Conservation (phyloP, 176 grass and related monocot species). For the Aegilops umbellulata region DNA sequence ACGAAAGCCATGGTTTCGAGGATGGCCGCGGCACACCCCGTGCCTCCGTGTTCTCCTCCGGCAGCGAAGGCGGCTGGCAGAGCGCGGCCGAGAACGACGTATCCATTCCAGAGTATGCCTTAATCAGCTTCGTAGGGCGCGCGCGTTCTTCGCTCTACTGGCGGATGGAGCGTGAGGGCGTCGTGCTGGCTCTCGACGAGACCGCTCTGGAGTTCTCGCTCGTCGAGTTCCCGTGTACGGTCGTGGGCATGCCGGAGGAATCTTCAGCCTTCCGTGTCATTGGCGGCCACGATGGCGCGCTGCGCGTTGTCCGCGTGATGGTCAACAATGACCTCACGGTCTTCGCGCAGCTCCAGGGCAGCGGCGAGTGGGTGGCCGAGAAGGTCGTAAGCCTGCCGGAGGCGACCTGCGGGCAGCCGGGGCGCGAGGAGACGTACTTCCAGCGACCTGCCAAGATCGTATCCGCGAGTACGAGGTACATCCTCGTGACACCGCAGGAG, state of each 20-base stretch:
- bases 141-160: background rate
- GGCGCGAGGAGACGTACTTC: background rate
- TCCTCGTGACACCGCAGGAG: slow-evolving; percentile 7
- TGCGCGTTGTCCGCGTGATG: background rate
- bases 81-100: background rate
- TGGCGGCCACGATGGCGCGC: background rate
- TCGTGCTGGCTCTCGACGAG: slow-evolving; percentile 22
- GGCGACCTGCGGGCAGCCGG: background rate
- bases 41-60: background rate
- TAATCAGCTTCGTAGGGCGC: background rate
- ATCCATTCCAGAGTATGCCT: background rate
- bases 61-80: background rate
- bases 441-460: background rate
- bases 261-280: slow-evolving; percentile 11
- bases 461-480: background rate
- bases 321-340: background rate
- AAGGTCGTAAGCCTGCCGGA: slow-evolving; percentile 1
- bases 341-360: background rate
- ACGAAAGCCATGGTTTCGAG: background rate
- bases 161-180: background rate
- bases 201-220: slow-evolving; percentile 13
- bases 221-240: background rate
- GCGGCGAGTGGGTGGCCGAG: slow-evolving; percentile 16
- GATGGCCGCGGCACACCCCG: background rate
- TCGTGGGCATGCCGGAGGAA: background rate